Evolutionary conservation across 805 yeast genomes (phyloP), one percentile per base, ranked within the genome.

Genomic region (Millerago galiae): DNA sequence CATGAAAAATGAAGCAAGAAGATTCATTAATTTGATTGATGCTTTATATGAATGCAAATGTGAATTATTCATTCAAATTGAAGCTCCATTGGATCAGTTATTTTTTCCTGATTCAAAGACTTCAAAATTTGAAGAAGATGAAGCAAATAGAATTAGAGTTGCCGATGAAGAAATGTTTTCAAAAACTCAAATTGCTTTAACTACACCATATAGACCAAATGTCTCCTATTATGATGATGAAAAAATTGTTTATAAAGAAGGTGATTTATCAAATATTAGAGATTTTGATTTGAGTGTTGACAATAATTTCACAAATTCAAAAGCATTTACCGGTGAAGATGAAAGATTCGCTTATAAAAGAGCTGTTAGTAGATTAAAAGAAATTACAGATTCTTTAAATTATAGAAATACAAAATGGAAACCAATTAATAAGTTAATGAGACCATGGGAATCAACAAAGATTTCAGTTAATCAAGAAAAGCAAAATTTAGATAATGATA

Each of bases 251-350:
- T 70, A 60, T 49, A 44, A 47, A 13, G 58, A 58, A 34, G 53
- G 54, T n/a, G 51, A 51, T 28, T 38, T 53, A 8, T 41, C 58
- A 31, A 45, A 50, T 28, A 38, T 42, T 13, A 29, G 45, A 18
- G 45, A 21, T 36, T 50, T 50, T 30, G 56, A 50, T 25, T 45
- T 50, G 15, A 42, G 47, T 42, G 61, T 31, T 5, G 44, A 44
- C 9, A 41, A 61, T 10, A 66, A 77, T 51, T 77, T 68, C 50
- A 66, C 72, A 12, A 68, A 78, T 40, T 56, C 71, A 15, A 64
- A 67, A 10, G 77, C 79, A 9, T 83, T 82, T 52, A 82, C 88
- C 0, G 90, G 90, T 18, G 87, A 83, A 52, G 90, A 82, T 59
- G 90, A 83, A 55, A 72, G 71, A 61, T 82, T 82, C 61, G 88